Evolutionary conservation across 176 grass and related monocot genomes (phyloP).

Genomic region (Bromus sterilis): DNA sequence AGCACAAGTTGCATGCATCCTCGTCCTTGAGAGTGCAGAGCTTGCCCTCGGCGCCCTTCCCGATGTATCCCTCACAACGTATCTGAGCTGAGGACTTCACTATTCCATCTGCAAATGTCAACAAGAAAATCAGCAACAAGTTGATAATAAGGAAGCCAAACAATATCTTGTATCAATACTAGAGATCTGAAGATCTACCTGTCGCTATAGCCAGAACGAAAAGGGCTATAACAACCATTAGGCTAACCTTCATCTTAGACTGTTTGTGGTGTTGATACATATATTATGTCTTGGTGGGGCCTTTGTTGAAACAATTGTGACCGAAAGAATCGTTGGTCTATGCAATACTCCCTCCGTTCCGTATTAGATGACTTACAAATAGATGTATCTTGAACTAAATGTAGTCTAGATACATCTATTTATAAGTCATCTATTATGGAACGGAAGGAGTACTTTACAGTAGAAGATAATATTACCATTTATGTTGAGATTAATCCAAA

Average conservation of each 20-base stretch:
- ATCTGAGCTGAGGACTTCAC: not conserved
- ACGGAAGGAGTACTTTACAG: not conserved
- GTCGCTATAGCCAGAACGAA: not conserved
- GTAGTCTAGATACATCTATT: too few relatives aligned
- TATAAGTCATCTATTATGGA: too few relatives aligned
- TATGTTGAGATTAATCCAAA: not conserved
- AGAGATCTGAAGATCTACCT: not conserved
- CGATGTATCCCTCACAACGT: not conserved
- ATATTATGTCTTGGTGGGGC: not conserved
- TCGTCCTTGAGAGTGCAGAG: not conserved
- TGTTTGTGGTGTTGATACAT: not conserved
- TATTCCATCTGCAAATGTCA: not conserved
- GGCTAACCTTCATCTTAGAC: not conserved
- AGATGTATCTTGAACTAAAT: too few relatives aligned
- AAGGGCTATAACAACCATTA: not conserved
- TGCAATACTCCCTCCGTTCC: too few relatives aligned
- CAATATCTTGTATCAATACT: not conserved
- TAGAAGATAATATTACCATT: not conserved
- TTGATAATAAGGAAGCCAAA: not conserved
- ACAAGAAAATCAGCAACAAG: slow-evolving; percentile 8
- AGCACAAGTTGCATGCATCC: not conserved
- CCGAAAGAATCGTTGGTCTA: not conserved
- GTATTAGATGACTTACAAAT: too few relatives aligned
- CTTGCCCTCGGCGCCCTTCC: not conserved
- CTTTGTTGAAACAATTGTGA: not conserved